These are phyloP conservation scores for Aspergillus quadrilineatus DNA, from an alignment of 2,329 filamentous ascomycete species.

Conservation along the genomic window DNA sequence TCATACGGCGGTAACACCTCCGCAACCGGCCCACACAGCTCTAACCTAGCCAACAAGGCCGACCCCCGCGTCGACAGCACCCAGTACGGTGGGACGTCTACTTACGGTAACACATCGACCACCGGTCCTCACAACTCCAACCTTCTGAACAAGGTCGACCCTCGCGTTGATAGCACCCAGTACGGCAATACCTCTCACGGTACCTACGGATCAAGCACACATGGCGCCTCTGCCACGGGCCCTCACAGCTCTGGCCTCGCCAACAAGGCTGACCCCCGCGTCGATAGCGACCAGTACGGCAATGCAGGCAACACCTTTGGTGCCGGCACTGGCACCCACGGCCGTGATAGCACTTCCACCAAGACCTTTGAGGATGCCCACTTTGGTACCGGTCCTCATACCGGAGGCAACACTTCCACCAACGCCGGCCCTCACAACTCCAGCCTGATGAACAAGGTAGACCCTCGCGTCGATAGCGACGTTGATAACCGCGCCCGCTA, in stretches of 20 bases:
- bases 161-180: constrained; percentile 21
- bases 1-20: not conserved
- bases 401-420: not conserved
- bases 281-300: not conserved
- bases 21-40: not conserved
- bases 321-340: not conserved
- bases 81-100: not conserved
- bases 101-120: constrained; percentile 7
- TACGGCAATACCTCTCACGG: constrained; percentile 14
- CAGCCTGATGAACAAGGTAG: constrained; percentile 21
- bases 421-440: constrained; percentile 3
- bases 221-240: not conserved
- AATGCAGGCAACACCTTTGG: not conserved
- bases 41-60: constrained; percentile 2
- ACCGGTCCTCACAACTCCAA: constrained; percentile 22
- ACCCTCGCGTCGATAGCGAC: constrained; percentile 6
- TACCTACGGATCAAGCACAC: constrained; percentile 12
- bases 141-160: constrained; percentile 42
- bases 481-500: constrained; percentile 4
- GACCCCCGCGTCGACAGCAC: not conserved
- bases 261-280: constrained; percentile 1
- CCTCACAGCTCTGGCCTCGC: not conserved
- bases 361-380: not conserved
- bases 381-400: not conserved
- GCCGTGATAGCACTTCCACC: not conserved